Conservation (phyloP, 2,329 filamentous ascomycete species). For the Amauroascus verrucosus region DNA sequence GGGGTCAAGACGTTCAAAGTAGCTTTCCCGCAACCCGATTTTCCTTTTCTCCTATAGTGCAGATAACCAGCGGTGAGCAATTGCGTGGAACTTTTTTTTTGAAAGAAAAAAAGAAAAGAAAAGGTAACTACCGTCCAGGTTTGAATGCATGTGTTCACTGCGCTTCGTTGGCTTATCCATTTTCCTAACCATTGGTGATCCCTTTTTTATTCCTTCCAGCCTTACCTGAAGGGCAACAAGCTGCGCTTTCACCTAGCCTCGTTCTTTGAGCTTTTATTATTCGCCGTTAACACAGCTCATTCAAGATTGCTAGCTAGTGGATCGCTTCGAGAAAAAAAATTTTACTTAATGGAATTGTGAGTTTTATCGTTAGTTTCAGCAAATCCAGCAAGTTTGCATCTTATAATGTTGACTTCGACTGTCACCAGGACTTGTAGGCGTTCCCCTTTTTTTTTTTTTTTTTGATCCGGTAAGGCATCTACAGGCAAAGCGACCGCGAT, state of each 20-base stretch:
- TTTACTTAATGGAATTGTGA: too few species aligned
- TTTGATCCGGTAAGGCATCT: too few species aligned
- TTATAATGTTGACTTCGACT: too few species aligned
- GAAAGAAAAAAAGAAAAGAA: too few species aligned
- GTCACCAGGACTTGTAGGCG: too few species aligned
- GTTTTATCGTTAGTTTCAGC: too few species aligned
- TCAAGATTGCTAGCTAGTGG: neutral
- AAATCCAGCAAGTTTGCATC: too few species aligned
- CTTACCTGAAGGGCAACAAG: neutral
- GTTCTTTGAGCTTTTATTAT: neutral
- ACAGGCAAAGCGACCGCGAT: neutral
- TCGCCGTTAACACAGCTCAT: neutral
- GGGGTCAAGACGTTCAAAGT: neutral
- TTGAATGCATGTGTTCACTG: neutral
- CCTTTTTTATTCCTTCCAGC: neutral
- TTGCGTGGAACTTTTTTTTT: neutral
- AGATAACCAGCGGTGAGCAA: conserved; percentile 5
- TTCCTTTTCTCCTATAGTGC: neutral
- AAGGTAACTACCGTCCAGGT: neutral
- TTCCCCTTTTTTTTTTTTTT: too few species aligned
- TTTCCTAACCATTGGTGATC: neutral
- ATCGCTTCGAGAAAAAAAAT: too few species aligned
- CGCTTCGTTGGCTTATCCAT: neutral
- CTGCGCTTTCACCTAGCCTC: neutral
- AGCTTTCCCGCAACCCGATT: neutral